Percentiles rank a stretch among this genome's conserved stretches.
Evolutionary conservation across 352 stramenopile species (phyloP).

Genomic region (Blastocystis sp.): DNA sequence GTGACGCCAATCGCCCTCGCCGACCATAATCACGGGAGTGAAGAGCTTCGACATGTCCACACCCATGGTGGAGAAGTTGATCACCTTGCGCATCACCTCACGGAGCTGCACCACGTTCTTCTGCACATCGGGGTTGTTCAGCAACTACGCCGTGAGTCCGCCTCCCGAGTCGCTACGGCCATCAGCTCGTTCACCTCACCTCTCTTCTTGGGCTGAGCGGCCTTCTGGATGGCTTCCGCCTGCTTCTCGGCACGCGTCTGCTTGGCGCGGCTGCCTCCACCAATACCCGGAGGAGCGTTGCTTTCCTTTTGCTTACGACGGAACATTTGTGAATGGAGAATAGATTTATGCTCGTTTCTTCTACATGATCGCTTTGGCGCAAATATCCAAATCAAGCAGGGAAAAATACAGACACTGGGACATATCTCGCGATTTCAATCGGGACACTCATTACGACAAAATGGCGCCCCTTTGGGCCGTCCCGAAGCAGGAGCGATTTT

Average conservation of each 20-base stretch:
- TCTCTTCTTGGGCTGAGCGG: slow-evolving; percentile 80
- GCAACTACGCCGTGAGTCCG: slow-evolving; percentile 76
- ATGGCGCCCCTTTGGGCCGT: not conserved
- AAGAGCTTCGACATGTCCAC: slow-evolving; percentile 98
- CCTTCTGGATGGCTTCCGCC: slow-evolving; percentile 52
- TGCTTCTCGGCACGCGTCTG: slow-evolving; percentile 68
- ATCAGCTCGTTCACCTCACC: slow-evolving; percentile 90
- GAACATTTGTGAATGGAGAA: slow-evolving; percentile 50
- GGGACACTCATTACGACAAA: slow-evolving; percentile 23
- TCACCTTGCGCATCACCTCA: slow-evolving; percentile 99
- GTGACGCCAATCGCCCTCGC: slow-evolving; percentile 32
- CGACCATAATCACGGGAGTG: slow-evolving; percentile 94
- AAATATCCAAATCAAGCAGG: slow-evolving; percentile 5
- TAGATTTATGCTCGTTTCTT: not conserved
- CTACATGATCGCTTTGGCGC: not conserved
- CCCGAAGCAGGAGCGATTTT: not conserved
- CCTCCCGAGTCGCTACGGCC: slow-evolving; percentile 6
- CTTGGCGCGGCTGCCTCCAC: slow-evolving; percentile 68
- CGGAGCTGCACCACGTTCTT: slow-evolving; percentile 92
- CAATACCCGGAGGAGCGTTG: slow-evolving; percentile 70
- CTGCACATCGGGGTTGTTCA: slow-evolving; percentile 92
- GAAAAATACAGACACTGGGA: slow-evolving; percentile 31
- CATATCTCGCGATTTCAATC: not conserved
- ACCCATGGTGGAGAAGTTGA: slow-evolving; percentile 98
- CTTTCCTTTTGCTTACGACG: slow-evolving; percentile 67